phyloP scores from a whole-genome alignment of 129 eudicot species.

The Tanacetum coccineum region DNA sequence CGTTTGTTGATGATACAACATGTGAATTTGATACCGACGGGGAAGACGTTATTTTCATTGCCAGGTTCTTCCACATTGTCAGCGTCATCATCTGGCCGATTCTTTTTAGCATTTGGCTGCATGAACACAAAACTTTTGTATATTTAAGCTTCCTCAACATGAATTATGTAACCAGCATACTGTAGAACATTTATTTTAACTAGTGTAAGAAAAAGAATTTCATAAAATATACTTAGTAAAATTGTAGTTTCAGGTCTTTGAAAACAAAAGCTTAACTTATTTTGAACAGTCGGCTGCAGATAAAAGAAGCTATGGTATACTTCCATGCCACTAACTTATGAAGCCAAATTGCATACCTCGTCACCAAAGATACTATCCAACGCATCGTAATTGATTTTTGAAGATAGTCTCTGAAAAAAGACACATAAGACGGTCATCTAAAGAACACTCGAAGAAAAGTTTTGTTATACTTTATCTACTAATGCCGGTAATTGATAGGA shows the following conservation, averaged over 20 bases:
- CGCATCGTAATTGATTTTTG: constrained; percentile 53
- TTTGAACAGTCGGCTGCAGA: too few relatives aligned
- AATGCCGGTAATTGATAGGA: neutral
- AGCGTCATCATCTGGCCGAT: neutral
- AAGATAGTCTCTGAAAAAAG: constrained; percentile 47
- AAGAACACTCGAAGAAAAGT: neutral
- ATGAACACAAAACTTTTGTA: neutral
- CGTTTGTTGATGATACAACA: neutral
- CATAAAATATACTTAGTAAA: neutral
- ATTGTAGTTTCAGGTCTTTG: neutral
- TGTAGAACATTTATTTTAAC: neutral
- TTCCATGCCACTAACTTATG: too few relatives aligned
- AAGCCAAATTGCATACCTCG: constrained; percentile 45
- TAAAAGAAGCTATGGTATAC: too few relatives aligned
- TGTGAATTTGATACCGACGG: neutral
- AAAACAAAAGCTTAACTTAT: too few relatives aligned
- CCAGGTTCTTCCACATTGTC: constrained; percentile 6
- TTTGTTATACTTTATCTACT: neutral
- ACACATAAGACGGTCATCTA: neutral
- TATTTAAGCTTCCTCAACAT: too few relatives aligned
- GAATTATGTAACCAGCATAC: neutral
- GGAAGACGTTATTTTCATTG: neutral
- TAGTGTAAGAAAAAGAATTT: neutral
- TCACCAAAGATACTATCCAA: constrained; percentile 48
- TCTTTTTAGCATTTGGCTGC: constrained; percentile 26